phyloP scores from a whole-genome alignment of 768 basidiomycete species.

The Russula dissimulans region DNA sequence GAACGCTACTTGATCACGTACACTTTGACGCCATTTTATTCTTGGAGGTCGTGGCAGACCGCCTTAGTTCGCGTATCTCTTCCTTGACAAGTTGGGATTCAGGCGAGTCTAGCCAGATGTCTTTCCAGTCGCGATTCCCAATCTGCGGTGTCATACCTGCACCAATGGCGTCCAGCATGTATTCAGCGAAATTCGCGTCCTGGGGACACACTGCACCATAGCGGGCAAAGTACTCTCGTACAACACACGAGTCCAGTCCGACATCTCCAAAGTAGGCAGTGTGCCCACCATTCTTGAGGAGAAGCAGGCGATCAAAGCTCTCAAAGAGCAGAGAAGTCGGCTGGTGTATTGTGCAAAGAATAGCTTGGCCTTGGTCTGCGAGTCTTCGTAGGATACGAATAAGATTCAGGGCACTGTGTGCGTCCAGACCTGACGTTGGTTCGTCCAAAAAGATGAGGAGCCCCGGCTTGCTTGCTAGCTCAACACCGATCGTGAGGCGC shows the following conservation, averaged over 20 bases:
- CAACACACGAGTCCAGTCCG: slow-evolving; percentile 55
- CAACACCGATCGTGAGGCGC: slow-evolving; percentile 85
- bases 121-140: slow-evolving; percentile 77
- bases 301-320: slow-evolving; percentile 65
- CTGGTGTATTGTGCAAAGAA: slow-evolving; percentile 86
- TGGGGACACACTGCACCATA: slow-evolving; percentile 67
- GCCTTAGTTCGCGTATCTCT: slow-evolving; percentile 34
- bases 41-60: not conserved
- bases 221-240: slow-evolving; percentile 68
- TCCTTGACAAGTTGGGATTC: slow-evolving; percentile 32
- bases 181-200: slow-evolving; percentile 69
- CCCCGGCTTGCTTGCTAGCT: slow-evolving; percentile 80
- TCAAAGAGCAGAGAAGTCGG: slow-evolving; percentile 82
- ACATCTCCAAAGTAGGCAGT: slow-evolving; percentile 94
- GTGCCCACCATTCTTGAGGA: slow-evolving; percentile 71
- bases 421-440: slow-evolving; percentile 49
- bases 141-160: slow-evolving; percentile 67
- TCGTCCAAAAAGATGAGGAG: slow-evolving; percentile 59
- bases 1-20: not conserved
- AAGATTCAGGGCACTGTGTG: slow-evolving; percentile 70
- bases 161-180: slow-evolving; percentile 81
- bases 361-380: slow-evolving; percentile 79
- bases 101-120: slow-evolving; percentile 70
- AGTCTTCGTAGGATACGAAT: slow-evolving; percentile 76
- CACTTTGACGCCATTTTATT: not conserved